Percentiles rank a stretch among this genome's conserved stretches.
phyloP scores from a whole-genome alignment of 108 stramenopile species.

The Aurantiochytrium sp. region DNA sequence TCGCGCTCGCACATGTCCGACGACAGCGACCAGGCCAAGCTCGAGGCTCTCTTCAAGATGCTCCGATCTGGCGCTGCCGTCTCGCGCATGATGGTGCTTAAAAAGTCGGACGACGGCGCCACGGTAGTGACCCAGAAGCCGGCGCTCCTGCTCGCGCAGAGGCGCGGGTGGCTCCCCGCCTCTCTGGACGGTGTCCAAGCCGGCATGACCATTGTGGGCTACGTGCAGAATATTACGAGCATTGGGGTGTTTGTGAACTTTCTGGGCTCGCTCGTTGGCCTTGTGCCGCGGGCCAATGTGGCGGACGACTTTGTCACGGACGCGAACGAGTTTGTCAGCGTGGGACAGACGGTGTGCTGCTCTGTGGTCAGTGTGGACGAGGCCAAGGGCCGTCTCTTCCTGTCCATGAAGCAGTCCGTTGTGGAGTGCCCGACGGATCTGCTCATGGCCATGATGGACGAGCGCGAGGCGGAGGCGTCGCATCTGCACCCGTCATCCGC shows the following conservation, averaged over 20 bases:
- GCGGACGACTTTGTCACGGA: neutral
- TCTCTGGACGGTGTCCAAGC: neutral
- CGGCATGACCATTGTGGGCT: neutral
- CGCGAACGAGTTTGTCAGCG: neutral
- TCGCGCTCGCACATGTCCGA: neutral
- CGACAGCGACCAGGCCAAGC: neutral
- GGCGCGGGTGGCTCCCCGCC: neutral
- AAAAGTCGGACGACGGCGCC: neutral
- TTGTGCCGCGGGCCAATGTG: constrained; percentile 5
- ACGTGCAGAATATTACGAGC: neutral
- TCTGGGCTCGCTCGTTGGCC: neutral
- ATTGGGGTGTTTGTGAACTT: constrained; percentile 6
- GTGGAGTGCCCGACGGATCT: neutral
- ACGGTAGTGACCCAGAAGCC: neutral
- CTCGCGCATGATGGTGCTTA: neutral
- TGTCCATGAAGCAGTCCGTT: neutral
- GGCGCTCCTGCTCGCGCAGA: neutral
- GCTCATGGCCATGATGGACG: neutral
- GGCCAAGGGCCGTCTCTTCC: neutral
- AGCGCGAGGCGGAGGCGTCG: neutral
- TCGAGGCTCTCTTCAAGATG: neutral
- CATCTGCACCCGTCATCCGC: neutral
- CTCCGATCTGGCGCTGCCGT: neutral
- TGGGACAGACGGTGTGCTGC: neutral
- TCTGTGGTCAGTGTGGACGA: neutral